Percentiles rank a stretch among this genome's conserved stretches.
Evolutionary conservation across 2,329 filamentous ascomycete genomes (phyloP).

Genomic region (Emergomyces pasteurianus): DNA sequence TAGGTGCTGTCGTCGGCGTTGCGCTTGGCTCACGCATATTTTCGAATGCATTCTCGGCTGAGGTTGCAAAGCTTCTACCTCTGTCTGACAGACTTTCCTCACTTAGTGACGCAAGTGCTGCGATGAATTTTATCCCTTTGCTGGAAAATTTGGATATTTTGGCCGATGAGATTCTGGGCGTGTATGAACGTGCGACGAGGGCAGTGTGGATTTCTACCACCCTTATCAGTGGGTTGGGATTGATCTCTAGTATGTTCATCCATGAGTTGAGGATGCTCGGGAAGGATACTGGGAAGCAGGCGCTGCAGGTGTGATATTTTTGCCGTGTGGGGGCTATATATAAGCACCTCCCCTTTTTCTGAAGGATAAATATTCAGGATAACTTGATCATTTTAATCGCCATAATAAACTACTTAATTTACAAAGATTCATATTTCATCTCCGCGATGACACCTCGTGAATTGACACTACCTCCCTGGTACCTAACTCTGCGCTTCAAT

Average conservation of each 20-base stretch:
- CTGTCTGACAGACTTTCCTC: not conserved
- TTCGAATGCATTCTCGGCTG: not conserved
- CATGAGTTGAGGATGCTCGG: not conserved
- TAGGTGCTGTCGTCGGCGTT: conserved; percentile 3
- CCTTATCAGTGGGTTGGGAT: not conserved
- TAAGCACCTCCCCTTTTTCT: not conserved
- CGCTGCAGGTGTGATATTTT: not conserved
- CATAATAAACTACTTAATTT: not conserved
- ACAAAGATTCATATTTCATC: not conserved
- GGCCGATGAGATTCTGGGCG: not conserved
- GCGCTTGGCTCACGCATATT: conserved; percentile 3
- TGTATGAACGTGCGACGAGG: not conserved
- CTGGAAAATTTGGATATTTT: not conserved
- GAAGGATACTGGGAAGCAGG: not conserved
- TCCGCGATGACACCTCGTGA: not conserved
- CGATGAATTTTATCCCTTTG: not conserved
- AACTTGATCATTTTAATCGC: not conserved
- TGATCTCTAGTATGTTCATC: not conserved
- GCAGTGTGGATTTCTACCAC: not conserved
- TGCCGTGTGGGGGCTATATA: not conserved
- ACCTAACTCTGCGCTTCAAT: too few species aligned
- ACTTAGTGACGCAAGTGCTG: not conserved
- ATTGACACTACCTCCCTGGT: too few species aligned
- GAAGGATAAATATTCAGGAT: not conserved
- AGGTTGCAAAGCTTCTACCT: not conserved